Evolutionary conservation across 2,329 filamentous ascomycete genomes (phyloP), one percentile per base, ranked within the genome.

Genomic region (Botrytis cinerea): DNA sequence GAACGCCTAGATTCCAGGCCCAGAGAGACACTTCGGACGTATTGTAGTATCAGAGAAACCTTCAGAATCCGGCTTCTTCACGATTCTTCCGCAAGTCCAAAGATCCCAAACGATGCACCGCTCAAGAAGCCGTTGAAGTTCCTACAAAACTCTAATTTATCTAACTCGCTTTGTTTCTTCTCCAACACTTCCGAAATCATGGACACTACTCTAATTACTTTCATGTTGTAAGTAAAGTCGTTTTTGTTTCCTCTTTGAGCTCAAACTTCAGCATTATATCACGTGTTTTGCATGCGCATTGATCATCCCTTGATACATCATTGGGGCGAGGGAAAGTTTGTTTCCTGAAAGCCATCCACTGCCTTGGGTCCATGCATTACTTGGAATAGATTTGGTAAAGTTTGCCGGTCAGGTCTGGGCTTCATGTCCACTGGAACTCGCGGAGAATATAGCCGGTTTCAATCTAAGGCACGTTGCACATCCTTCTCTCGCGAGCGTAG

Each of bases 121-220:
- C 45, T 38, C 46, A 32, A 45, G 12, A 54, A 66, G 28, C n/a
- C 35, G 18, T 32, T 71, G 70, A 71, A 71, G n/a, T 46, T 51
- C 35, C 59, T 32, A 61, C 28, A 64, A 51, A 43, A 43, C 45
- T 66, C n/a, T n/a, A 35, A 66, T 66, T 18, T 20, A 40, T 57
- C 35, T 38, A 66, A 66, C 38, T 25, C 45, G 54, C 38, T 45
- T n/a, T 32, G n/a, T 57, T 54, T 71, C 71, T 57, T 70, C 62
- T 73, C 75, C 71, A 54, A 76, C 75, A 76, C 70, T 70, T 72
- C 64, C 76, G 74, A 64, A 74, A 74, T 63, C 32, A 79, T 80
- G 78, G 78, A 79, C 60, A 91, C 90, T 35, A 90, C 90, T 74
- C 88, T 92, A 77, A 87, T 91, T 80, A 91, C 90, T 75, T 92